These are phyloP conservation scores for Limonomyces culmigenus DNA, from an alignment of 1,284 basidiomycete species.

Conservation along the genomic window DNA sequence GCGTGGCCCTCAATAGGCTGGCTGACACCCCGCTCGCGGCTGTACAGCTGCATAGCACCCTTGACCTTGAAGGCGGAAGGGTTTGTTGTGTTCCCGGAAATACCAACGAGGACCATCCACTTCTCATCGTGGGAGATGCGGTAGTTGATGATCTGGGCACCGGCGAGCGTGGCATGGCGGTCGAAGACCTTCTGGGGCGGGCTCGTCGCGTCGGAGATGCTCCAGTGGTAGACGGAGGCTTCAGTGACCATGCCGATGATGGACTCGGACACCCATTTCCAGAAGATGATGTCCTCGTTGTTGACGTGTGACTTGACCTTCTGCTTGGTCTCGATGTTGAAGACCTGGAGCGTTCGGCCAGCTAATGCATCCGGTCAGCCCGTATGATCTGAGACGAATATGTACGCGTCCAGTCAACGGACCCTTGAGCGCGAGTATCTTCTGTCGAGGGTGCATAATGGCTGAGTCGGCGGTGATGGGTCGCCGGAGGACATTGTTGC, in stretches of 20 bases:
- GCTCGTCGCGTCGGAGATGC: constrained; percentile 55
- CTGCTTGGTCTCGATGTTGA: constrained; percentile 94
- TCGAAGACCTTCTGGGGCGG: constrained; percentile 89
- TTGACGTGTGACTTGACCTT: constrained; percentile 95
- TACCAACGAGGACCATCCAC: constrained; percentile 95
- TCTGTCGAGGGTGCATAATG: constrained; percentile 96
- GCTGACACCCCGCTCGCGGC: constrained; percentile 81
- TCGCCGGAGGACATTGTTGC: constrained; percentile 90
- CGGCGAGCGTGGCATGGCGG: constrained; percentile 86
- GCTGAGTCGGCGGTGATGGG: constrained; percentile 96
- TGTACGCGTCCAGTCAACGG: constrained; percentile 10
- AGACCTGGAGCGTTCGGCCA: constrained; percentile 89
- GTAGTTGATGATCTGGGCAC: constrained; percentile 98
- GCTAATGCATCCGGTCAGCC: constrained; percentile 27
- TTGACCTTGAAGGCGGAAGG: constrained; percentile 96
- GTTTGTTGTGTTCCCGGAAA: constrained; percentile 85
- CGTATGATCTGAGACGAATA: constrained; percentile 4
- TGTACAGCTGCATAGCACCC: constrained; percentile 92
- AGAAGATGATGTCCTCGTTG: constrained; percentile 93
- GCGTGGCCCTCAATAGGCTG: constrained; percentile 99
- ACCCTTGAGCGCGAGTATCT: constrained; percentile 95
- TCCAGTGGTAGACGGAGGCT: constrained; percentile 89
- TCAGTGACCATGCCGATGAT: constrained; percentile 95
- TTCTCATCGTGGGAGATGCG: constrained; percentile 86
- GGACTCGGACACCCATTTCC: constrained; percentile 94